These are phyloP conservation scores for Santalum album DNA, from an alignment of 164 flowering plant species.

Conservation along the genomic window DNA sequence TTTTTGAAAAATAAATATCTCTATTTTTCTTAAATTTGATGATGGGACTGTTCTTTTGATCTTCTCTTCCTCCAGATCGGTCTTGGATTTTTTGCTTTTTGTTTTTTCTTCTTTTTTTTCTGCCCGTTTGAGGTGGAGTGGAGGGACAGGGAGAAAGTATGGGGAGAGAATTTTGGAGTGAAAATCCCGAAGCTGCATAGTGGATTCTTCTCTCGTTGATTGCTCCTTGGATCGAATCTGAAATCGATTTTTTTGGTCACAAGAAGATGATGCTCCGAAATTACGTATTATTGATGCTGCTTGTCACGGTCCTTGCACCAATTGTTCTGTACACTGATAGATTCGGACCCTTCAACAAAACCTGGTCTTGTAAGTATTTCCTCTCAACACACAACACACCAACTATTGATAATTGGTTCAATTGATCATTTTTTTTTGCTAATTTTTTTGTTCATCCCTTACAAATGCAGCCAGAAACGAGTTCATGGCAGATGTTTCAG, in stretches of 20 bases:
- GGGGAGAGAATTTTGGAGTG: too few relatives aligned
- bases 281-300: constrained; percentile 49
- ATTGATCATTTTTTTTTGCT: neutral
- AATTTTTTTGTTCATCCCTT: neutral
- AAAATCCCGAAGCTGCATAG: too few relatives aligned
- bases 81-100: too few relatives aligned
- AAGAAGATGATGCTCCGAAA: constrained; percentile 43
- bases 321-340: constrained; percentile 69
- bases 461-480: constrained; percentile 43
- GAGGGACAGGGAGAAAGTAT: too few relatives aligned
- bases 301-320: constrained; percentile 67
- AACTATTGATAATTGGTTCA: neutral
- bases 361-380: constrained; percentile 29
- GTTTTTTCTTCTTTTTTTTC: too few relatives aligned
- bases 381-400: neutral
- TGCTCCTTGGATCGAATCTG: too few relatives aligned
- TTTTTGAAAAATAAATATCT: too few relatives aligned
- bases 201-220: too few relatives aligned
- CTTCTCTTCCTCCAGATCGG: too few relatives aligned
- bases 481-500: constrained; percentile 50
- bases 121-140: too few relatives aligned
- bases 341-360: constrained; percentile 31
- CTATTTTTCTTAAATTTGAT: too few relatives aligned
- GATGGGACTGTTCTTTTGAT: too few relatives aligned
- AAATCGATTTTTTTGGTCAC: neutral